A percentile compares a stretch with the other conserved stretches of the same genome.
phyloP scores from a whole-genome alignment of 164 flowering plant genomes.

The Magnolia changhungtana region DNA sequence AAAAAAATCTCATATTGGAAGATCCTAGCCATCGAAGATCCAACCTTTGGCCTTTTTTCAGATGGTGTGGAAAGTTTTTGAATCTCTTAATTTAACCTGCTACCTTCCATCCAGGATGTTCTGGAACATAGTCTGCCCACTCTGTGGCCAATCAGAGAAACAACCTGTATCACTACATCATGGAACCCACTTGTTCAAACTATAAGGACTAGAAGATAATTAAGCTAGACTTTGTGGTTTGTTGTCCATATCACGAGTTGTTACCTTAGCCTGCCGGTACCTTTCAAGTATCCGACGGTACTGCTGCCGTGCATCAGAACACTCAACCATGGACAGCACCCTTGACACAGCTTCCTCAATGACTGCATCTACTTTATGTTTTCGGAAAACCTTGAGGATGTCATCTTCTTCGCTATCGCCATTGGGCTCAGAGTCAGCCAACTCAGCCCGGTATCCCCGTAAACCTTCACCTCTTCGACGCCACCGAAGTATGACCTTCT shows the following conservation, averaged over 20 bases:
- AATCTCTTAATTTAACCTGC: no score
- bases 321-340: constrained; percentile 88
- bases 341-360: constrained; percentile 72
- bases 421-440: constrained; percentile 42
- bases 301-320: constrained; percentile 78
- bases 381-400: constrained; percentile 67
- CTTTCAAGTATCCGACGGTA: constrained; percentile 72
- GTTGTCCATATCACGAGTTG: not conserved
- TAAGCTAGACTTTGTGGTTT: not conserved
- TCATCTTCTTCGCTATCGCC: constrained; percentile 71
- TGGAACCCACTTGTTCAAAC: not conserved
- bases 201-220: not conserved
- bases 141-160: no score
- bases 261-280: constrained; percentile 75
- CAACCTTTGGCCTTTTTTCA: no score
- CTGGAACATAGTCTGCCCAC: no score
- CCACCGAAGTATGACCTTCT: constrained; percentile 85
- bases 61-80: no score
- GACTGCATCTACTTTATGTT: constrained; percentile 72
- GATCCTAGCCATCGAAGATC: no score
- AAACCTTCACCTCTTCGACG: constrained; percentile 81
- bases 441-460: constrained; percentile 73
- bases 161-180: no score
- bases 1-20: no score
- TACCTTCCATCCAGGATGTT: no score